Conservation (phyloP, 495 filamentous ascomycete genomes). For the Lophiotrema nucula region DNA sequence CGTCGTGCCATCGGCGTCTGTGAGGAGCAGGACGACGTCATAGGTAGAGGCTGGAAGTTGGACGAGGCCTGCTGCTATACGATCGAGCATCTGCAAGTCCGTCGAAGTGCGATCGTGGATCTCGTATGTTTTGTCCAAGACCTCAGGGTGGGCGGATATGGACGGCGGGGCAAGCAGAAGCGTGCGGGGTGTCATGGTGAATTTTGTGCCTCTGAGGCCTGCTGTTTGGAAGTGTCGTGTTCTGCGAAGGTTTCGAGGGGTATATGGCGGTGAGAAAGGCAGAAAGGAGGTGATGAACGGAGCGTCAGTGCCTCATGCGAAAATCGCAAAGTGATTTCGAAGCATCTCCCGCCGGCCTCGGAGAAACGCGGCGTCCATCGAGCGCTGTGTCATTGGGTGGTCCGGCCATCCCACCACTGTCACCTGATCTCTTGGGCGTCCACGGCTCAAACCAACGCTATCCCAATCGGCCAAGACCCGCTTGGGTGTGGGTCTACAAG, state of each 20-base stretch:
- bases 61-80: slow-evolving; percentile 79
- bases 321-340: too few species aligned
- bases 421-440: too few species aligned
- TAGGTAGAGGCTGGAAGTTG: slow-evolving; percentile 74
- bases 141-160: slow-evolving; percentile 64
- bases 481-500: too few species aligned
- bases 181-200: slow-evolving; percentile 47
- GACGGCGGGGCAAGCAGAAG: slow-evolving; percentile 75
- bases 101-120: slow-evolving; percentile 68
- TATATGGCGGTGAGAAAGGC: not conserved
- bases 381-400: too few species aligned
- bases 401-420: too few species aligned
- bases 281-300: too few species aligned
- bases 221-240: not conserved
- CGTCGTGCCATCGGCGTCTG: slow-evolving; percentile 64
- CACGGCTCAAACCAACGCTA: too few species aligned
- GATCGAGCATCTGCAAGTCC: slow-evolving; percentile 98
- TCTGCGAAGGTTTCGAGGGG: too few species aligned
- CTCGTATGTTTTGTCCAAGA: slow-evolving; percentile 56
- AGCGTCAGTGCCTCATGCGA: too few species aligned
- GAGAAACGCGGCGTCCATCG: too few species aligned
- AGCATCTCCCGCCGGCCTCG: too few species aligned
- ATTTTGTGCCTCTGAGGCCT: not conserved
- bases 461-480: too few species aligned
- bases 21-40: slow-evolving; percentile 80